phyloP scores from a whole-genome alignment of 2,329 filamentous ascomycete species.

The Sporothrix protearum region DNA sequence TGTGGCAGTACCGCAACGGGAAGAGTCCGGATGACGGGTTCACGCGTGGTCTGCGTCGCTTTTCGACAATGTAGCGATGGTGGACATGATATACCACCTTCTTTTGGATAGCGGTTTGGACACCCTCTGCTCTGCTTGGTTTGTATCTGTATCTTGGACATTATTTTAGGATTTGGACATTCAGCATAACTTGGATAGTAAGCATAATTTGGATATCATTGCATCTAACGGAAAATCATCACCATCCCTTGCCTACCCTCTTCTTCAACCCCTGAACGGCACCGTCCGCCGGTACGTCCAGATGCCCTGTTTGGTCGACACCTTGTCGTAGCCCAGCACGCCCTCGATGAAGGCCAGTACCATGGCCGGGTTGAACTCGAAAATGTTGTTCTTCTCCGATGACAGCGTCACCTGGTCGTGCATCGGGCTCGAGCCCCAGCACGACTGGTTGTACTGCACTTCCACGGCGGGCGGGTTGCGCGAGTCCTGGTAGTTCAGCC shows the following conservation, averaged over 20 bases:
- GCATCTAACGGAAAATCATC: neutral
- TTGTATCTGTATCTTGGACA: neutral
- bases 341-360: conserved; percentile 47
- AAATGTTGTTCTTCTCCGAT: conserved; percentile 35
- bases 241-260: neutral
- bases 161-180: neutral
- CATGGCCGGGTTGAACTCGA: conserved; percentile 42
- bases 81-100: neutral
- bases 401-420: conserved; percentile 44
- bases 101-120: neutral
- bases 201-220: neutral
- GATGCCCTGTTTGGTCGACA: conserved; percentile 27
- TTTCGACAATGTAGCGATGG: conserved; percentile 5
- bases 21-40: conserved; percentile 46
- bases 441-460: conserved; percentile 43
- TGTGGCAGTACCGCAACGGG: conserved; percentile 63
- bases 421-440: conserved; percentile 44
- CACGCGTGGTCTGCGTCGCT: neutral
- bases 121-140: neutral
- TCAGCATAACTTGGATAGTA: no score
- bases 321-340: conserved; percentile 44
- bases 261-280: conserved; percentile 20
- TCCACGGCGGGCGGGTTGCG: conserved; percentile 41
- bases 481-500: conserved; percentile 41
- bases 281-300: conserved; percentile 27